Evolutionary conservation across 352 stramenopile species (phyloP), one percentile per base, ranked within the genome.

Genomic region (Phytophthora multivora): DNA sequence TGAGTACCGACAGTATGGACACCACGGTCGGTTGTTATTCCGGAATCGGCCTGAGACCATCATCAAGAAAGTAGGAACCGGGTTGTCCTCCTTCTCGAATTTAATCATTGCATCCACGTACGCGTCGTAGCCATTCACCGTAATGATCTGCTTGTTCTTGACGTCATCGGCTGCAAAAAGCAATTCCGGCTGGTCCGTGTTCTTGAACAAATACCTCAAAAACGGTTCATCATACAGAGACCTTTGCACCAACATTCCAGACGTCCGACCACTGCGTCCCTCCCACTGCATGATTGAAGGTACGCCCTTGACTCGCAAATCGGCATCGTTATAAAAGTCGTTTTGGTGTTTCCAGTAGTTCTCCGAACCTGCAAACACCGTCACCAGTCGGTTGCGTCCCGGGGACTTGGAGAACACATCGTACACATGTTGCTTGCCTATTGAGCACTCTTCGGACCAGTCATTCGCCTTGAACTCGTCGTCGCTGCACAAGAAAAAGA

Each of bases 1-100:
- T 4, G 79, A 88, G 63, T 78, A 92, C 15, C 86, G 83, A 47
- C 86, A 94, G 68, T 90, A 94, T 13, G 81, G 79, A 69, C 86
- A 94, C 83, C 86, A 94, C 40, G 82, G 80, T 2, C 86, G 73
- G 38, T 91, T 84, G 61, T 94, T 94, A 43, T 74, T 60, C 19
- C 46, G 53, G 56, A 92, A 76, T 47, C 77, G 71, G 5, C 83
- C 86, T 0, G 83, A 91, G 0, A 94, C 70, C 56, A 94, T 91
- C 50, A 90, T 62, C 2, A 94, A 36, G 31, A 83, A 92, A 15
- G 80, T 82, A n/a, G 65, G 38, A 4, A 60, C 65, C 1, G 72
- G 63, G 28, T 73, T 59, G n/a, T 73, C 48, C 42, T 80, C 68
- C 5, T 61, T 43, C 19, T 78, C 66, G 55, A 71, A 84, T 5